These are phyloP conservation scores for Collariella sp. DNA, from an alignment of 495 filamentous ascomycete species.

Conservation along the genomic window DNA sequence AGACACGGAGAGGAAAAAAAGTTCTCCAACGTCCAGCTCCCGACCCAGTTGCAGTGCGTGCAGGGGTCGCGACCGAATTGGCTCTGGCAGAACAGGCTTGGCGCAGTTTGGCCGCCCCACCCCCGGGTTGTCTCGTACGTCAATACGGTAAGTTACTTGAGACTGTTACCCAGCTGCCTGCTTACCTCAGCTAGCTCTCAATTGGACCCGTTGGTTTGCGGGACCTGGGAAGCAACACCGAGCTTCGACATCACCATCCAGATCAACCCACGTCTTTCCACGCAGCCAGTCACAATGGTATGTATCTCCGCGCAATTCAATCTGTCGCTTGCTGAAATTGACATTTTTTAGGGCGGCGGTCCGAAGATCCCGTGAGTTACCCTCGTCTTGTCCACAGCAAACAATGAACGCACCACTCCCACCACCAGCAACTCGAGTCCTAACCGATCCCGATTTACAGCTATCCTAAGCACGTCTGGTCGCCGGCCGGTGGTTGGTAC, in stretches of 20 bases:
- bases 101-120: background rate
- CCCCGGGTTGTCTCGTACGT: background rate
- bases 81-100: slow-evolving; percentile 21
- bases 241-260: slow-evolving; percentile 5
- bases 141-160: background rate
- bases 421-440: background rate
- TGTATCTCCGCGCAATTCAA: slow-evolving; percentile 3
- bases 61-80: slow-evolving; percentile 16
- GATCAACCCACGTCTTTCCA: slow-evolving; percentile 11
- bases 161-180: background rate
- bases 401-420: slow-evolving; percentile 9
- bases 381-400: slow-evolving; percentile 4
- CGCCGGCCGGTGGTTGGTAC: slow-evolving; percentile 96
- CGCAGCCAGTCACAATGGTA: slow-evolving; percentile 27
- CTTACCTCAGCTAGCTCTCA: background rate
- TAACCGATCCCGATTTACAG: slow-evolving; percentile 37
- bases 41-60: slow-evolving; percentile 3
- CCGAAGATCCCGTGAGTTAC: slow-evolving; percentile 81
- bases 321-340: slow-evolving; percentile 28
- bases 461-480: slow-evolving; percentile 99
- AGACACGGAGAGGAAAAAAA: slow-evolving; percentile 24
- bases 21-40: slow-evolving; percentile 25
- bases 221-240: background rate
- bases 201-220: slow-evolving; percentile 2
- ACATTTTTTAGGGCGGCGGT: slow-evolving; percentile 54